Evolutionary conservation across 148 eudicot genomes (phyloP).

Genomic region (Amaranthus hypochondriacus): DNA sequence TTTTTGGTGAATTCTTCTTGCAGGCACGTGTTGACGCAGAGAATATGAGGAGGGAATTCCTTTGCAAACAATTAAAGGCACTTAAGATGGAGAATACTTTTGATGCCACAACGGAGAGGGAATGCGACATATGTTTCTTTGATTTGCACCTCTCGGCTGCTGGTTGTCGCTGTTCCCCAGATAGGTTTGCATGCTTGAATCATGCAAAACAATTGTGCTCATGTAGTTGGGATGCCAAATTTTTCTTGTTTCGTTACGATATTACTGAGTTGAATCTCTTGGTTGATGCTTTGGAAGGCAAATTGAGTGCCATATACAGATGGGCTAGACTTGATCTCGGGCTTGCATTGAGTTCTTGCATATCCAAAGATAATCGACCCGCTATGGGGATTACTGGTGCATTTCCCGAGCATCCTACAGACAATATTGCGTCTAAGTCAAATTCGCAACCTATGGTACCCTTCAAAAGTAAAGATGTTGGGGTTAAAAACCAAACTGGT

Average conservation of each 20-base stretch:
- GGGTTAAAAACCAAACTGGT: constrained; percentile 24
- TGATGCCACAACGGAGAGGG: constrained; percentile 84
- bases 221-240: constrained; percentile 70
- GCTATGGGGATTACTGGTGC: constrained; percentile 25
- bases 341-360: constrained; percentile 61
- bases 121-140: constrained; percentile 80
- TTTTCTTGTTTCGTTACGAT: constrained; percentile 81
- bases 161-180: constrained; percentile 87
- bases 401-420: constrained; percentile 31
- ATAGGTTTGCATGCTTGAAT: constrained; percentile 78
- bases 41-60: constrained; percentile 67
- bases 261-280: constrained; percentile 62
- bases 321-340: constrained; percentile 91
- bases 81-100: constrained; percentile 83
- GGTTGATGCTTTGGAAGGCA: constrained; percentile 96
- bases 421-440: constrained; percentile 21
- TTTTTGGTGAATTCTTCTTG: constrained; percentile 13
- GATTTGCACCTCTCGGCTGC: constrained; percentile 95
- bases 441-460: constrained; percentile 20
- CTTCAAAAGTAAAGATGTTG: constrained; percentile 29
- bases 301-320: constrained; percentile 83
- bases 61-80: constrained; percentile 61
- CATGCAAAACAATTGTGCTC: constrained; percentile 87
- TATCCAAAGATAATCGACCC: constrained; percentile 44
- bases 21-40: constrained; percentile 87